Conservation (phyloP, 2,329 filamentous ascomycete genomes). For the Cryphonectria carpinicola region DNA sequence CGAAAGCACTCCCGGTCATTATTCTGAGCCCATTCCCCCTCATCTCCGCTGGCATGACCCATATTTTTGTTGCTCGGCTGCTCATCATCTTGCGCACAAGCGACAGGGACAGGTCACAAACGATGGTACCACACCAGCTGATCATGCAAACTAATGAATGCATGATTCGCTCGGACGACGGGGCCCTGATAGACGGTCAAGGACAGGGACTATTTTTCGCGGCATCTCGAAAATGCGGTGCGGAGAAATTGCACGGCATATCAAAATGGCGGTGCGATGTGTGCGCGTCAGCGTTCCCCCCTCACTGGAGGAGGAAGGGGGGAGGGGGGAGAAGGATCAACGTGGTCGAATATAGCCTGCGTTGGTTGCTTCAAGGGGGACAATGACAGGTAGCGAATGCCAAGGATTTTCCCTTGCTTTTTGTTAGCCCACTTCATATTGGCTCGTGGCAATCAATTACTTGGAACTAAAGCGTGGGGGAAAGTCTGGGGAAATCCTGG, state of each 20-base stretch:
- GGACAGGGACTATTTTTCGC: not conserved
- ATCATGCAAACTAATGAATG: not conserved
- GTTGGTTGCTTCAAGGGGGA: not conserved
- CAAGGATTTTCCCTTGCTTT: not conserved
- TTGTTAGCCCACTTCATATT: not conserved
- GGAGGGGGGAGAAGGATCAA: no score
- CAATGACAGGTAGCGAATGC: not conserved
- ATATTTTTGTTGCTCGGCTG: not conserved
- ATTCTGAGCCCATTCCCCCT: not conserved
- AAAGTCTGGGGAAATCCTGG: not conserved
- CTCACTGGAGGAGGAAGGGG: not conserved
- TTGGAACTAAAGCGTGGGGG: not conserved
- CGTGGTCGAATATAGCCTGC: not conserved
- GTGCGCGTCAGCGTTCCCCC: not conserved
- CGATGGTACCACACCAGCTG: not conserved
- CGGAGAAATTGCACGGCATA: not conserved
- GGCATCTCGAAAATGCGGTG: not conserved
- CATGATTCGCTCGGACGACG: not conserved
- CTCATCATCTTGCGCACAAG: not conserved
- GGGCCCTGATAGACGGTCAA: not conserved
- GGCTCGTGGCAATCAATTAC: not conserved
- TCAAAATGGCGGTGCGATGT: not conserved
- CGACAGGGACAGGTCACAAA: not conserved
- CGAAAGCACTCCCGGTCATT: not conserved
- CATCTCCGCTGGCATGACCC: not conserved